Conservation (phyloP, 495 filamentous ascomycete species). For the Haplographium delicatum region DNA sequence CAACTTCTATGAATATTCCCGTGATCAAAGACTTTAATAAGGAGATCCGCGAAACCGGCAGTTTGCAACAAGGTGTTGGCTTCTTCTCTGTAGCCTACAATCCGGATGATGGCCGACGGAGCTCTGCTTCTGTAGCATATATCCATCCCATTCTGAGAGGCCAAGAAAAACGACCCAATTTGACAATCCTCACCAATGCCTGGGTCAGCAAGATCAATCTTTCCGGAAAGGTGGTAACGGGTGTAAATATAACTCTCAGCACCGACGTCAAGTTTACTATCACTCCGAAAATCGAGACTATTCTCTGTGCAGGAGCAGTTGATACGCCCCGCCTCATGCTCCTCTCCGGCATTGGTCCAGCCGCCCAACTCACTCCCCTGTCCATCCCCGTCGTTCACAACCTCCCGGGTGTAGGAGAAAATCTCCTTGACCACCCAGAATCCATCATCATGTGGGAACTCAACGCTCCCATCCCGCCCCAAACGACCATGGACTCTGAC, state of each 20-base stretch:
- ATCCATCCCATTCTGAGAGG: conserved; percentile 78
- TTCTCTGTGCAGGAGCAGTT: conserved; percentile 73
- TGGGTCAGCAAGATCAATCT: conserved; percentile 77
- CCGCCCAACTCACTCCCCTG: conserved; percentile 55
- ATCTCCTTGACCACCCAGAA: conserved; percentile 56
- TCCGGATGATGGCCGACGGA: conserved; percentile 70
- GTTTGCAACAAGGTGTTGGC: conserved; percentile 65
- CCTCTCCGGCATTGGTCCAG: conserved; percentile 71
- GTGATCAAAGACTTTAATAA: conserved; percentile 77
- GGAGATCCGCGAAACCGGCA: conserved; percentile 61
- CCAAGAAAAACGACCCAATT: conserved; percentile 67
- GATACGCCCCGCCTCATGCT: conserved; percentile 44
- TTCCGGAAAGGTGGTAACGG: conserved; percentile 52
- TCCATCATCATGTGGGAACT: conserved; percentile 65
- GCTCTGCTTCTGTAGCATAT: conserved; percentile 78
- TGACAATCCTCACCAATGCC: conserved; percentile 73
- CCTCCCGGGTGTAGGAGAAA: conserved; percentile 73
- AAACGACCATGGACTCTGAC: conserved; percentile 83
- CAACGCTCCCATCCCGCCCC: conserved; percentile 64
- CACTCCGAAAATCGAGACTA: conserved; percentile 60
- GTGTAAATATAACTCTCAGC: conserved; percentile 62
- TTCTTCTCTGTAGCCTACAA: conserved; percentile 85
- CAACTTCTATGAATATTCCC: conserved; percentile 66
- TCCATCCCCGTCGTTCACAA: conserved; percentile 65
- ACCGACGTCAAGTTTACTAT: conserved; percentile 56